Evolutionary conservation across 1,284 basidiomycete species (phyloP), one percentile per base, ranked within the genome.

Genomic region (Sanghuangporus sanghuang): DNA sequence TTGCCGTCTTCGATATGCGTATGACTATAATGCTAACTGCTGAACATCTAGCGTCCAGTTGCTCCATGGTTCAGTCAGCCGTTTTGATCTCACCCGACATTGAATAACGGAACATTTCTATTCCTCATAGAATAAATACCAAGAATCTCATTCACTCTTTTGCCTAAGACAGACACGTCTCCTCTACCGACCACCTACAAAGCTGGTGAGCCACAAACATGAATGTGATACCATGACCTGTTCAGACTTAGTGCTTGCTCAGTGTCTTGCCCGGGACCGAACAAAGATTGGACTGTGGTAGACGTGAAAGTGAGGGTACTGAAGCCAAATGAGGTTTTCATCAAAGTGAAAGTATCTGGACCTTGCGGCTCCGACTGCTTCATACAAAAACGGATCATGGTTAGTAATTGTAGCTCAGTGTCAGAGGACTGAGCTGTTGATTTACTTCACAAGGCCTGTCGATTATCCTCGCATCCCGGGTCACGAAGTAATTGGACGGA

Each of bases 311-410:
- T 66, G 18, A 68, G 68, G 23, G 66, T 54, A 3, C 67, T 66
- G 35, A 61, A 36, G 16, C 61, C 66, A 12, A 18, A 66, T 52
- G 68, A 72, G 60, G 62, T 71, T 35, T 64, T 72, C 54, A 59
- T 71, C 38, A 67, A 67, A 38, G 68, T 72, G 11, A 67, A 67
- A 48, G 70, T 70, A 3, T 71, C 68, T 11, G 71, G 69, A 9
- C 64, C 71, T 35, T 72, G 70, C 62, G 58, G 52, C 62, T 69
- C 69, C n/a, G 70, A 72, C 63, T 68, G 70, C 64, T 69, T 69
- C 44, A 64, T 69, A 21, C 62, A 69, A 40, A 40, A 68, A 69
- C 11, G 69, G 70, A 4, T 57, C 54, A 21, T 67, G 66, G 68
- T 68, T 66, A 18, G 67, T 67, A 14, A 46, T 5, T 32, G 27